Evolutionary conservation across 106 monocot species (phyloP).

Genomic region (Phalaenopsis equestris): DNA sequence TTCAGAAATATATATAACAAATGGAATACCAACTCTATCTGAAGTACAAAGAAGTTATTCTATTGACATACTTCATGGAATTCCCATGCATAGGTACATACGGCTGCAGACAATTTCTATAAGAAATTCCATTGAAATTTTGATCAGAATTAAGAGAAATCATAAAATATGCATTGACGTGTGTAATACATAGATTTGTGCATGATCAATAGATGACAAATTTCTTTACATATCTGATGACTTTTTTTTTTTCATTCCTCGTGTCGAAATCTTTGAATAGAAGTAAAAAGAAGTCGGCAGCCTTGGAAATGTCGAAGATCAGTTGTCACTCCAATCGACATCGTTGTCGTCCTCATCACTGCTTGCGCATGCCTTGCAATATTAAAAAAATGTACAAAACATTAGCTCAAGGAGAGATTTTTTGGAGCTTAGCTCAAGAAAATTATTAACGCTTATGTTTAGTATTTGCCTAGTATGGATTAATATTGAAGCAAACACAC

Average conservation of each 20-base stretch:
- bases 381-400: background rate
- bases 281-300: no score
- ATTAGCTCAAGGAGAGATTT: no score
- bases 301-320: constrained; percentile 1
- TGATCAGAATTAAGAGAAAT: background rate
- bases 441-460: no score
- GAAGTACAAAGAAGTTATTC: background rate
- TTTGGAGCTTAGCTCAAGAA: no score
- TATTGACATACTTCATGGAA: background rate
- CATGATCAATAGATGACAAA: background rate
- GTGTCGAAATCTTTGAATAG: background rate
- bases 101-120: background rate
- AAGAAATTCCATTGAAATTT: background rate
- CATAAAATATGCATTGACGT: constrained; percentile 2
- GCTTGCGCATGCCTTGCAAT: constrained; percentile 46
- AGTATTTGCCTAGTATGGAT: background rate
- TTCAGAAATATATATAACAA: no score
- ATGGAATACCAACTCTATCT: no score
- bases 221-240: background rate
- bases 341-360: constrained; percentile 64
- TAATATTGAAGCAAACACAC: background rate
- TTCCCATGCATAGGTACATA: background rate
- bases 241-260: background rate
- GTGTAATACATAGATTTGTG: background rate
- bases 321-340: constrained; percentile 65